Base-by-base conservation (phyloP, 2,329 filamentous ascomycete species). In the Fusarium haematococcum region DNA sequence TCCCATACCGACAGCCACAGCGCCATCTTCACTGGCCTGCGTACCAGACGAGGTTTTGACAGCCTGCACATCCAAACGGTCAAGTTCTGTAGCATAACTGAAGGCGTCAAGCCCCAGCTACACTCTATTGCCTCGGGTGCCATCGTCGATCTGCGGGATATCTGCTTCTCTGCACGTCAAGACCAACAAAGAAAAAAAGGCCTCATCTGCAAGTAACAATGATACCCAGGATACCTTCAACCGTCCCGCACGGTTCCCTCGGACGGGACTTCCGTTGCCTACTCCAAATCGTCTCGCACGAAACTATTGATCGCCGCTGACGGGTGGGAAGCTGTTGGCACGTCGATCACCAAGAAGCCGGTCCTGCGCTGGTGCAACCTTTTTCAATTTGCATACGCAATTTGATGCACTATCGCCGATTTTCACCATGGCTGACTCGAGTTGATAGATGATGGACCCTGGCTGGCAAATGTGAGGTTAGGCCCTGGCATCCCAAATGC, bases 241-340 rank as follows among this genome's bases (percentile, higher is more conserved):
- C 20, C 41, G 11, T 27, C 41, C 16, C 41, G 43, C 59, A 52
- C 59, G 32, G 43, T 61, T 50, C 25, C 25, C 37, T 20, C 32
- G 11, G 9, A 14, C 6, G 27, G 27, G 10, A 61, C 7, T 20
- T 45, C 39, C 58, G 58, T 16, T 30, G 39, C 27, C 39, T 61
- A 20, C 39, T 48, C 58, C 57, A n/a, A 52, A 25, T 41, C 23
- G 18, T 48, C 41, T 61, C 58, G 58, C 58, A 61, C 41, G 41
- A 61, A 20, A 61, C 41, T 61, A 61, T 61, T 48, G 58, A 30
- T 48, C n/a, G 58, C 58, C 30, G 58, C 41, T 61, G 39, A 61
- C 41, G 30, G 58, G 30, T 33, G 41, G 41, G 41, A 56, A 30
- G 25, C 41, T 18, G 30, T 48, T 11, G 41, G 58, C 41, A 23